Evolutionary conservation across 2,329 filamentous ascomycete species (phyloP).

Genomic region (Calonectria hawksworthii): DNA sequence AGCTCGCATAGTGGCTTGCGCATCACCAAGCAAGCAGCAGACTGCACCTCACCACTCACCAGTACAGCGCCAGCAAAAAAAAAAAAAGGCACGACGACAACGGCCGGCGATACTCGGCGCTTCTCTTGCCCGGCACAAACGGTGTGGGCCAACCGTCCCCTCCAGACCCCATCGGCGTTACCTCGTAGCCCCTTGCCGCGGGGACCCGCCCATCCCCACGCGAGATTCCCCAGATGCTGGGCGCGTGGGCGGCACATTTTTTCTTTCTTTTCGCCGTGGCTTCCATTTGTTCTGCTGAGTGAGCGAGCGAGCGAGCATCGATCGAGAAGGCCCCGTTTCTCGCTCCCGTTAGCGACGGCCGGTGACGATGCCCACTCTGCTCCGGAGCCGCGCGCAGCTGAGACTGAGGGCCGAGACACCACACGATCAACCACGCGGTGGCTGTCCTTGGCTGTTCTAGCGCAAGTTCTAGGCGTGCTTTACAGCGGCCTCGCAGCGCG

Average conservation of each 20-base stretch:
- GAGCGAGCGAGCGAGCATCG: background rate
- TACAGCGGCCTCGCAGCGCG: background rate
- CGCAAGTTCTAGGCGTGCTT: background rate
- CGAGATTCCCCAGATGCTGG: conserved; percentile 48
- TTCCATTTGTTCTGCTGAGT: conserved; percentile 6
- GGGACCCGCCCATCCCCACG: conserved; percentile 41
- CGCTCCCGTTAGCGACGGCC: background rate
- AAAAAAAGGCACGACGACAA: conserved; percentile 21
- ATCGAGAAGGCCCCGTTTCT: background rate
- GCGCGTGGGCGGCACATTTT: conserved; percentile 32
- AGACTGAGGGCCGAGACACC: conserved; percentile 30
- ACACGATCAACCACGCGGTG: conserved; percentile 8
- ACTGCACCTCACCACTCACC: background rate
- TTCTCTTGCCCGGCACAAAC: conserved; percentile 46
- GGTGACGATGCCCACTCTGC: background rate
- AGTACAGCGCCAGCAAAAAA: background rate
- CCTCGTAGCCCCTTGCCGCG: conserved; percentile 47
- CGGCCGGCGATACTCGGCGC: conserved; percentile 54
- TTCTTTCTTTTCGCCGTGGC: background rate
- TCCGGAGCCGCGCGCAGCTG: background rate
- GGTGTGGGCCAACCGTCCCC: conserved; percentile 42
- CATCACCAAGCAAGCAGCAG: background rate
- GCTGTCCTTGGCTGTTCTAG: background rate
- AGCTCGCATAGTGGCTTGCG: conserved; percentile 8
- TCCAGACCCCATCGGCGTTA: conserved; percentile 48